Conservation (phyloP, 2,329 filamentous ascomycete genomes). For the Chaetomiaceae sp. region DNA sequence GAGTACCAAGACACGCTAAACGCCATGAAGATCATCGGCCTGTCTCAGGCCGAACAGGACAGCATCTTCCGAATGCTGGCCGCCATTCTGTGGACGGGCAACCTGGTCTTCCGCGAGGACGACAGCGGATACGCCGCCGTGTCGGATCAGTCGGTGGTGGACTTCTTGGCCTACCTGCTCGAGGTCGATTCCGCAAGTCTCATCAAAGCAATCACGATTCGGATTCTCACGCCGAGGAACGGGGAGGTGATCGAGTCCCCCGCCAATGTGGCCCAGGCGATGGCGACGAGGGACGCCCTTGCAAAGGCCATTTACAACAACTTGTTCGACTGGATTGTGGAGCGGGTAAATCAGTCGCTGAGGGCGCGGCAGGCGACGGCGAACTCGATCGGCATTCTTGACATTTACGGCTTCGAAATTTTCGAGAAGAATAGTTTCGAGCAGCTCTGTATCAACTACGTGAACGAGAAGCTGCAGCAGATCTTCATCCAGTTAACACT, state of each 20-base stretch:
- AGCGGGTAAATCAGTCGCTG: constrained; percentile 82
- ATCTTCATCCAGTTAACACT: constrained; percentile 98
- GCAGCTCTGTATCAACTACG: constrained; percentile 98
- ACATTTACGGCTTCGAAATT: constrained; percentile 99
- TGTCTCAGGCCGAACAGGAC: constrained; percentile 84
- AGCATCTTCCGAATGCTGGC: constrained; percentile 94
- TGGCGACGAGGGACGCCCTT: constrained; percentile 80
- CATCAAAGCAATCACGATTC: constrained; percentile 80
- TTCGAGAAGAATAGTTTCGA: constrained; percentile 99
- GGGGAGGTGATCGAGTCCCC: constrained; percentile 67
- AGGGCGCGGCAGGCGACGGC: constrained; percentile 67
- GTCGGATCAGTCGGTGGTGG: constrained; percentile 81
- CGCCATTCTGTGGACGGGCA: constrained; percentile 88
- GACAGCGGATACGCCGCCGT: constrained; percentile 84
- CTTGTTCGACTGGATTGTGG: constrained; percentile 97
- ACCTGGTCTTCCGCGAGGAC: constrained; percentile 85
- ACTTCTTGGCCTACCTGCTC: constrained; percentile 89
- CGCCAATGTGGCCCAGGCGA: constrained; percentile 80
- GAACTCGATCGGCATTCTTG: constrained; percentile 91
- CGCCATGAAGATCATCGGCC: constrained; percentile 90
- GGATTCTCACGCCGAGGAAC: constrained; percentile 66
- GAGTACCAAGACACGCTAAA: constrained; percentile 88
- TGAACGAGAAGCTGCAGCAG: constrained; percentile 98
- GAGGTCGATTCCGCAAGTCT: constrained; percentile 78
- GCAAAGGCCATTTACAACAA: constrained; percentile 97